Evolutionary conservation across 495 filamentous ascomycete species (phyloP).

Genomic region (Xylaria scruposa): DNA sequence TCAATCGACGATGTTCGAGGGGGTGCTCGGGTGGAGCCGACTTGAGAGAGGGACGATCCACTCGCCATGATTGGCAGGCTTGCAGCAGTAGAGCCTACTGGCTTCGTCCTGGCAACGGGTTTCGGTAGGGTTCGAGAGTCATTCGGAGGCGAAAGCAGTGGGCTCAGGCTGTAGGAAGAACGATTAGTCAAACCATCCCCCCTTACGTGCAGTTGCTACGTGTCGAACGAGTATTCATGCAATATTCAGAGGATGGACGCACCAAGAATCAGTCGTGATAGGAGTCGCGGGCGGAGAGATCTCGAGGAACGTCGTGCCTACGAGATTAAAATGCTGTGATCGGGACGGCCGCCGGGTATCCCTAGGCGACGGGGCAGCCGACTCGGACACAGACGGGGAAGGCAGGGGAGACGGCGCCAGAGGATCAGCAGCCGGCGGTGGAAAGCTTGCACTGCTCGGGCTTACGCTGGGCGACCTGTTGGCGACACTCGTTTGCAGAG

Average conservation of each 20-base stretch:
- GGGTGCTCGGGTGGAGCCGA: slow-evolving; percentile 37
- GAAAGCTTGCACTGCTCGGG: slow-evolving; percentile 46
- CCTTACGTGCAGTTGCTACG: not conserved
- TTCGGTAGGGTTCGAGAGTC: slow-evolving; percentile 49
- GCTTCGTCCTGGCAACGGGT: slow-evolving; percentile 43
- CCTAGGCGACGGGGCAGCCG: slow-evolving; percentile 8
- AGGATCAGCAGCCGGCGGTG: slow-evolving; percentile 37
- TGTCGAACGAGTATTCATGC: slow-evolving; percentile 11
- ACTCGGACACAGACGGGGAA: slow-evolving; percentile 15
- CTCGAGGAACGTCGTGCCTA: slow-evolving; percentile 26
- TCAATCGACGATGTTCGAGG: slow-evolving; percentile 93
- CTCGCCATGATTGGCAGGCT: slow-evolving; percentile 39
- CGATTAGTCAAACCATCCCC: slow-evolving; percentile 34
- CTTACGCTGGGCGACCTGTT: slow-evolving; percentile 50
- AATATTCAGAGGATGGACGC: slow-evolving; percentile 37
- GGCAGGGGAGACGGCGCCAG: slow-evolving; percentile 37
- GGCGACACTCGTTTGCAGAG: slow-evolving; percentile 48
- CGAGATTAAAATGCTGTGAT: slow-evolving; percentile 4
- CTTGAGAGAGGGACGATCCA: slow-evolving; percentile 30
- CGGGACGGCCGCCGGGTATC: slow-evolving; percentile 14
- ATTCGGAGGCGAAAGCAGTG: slow-evolving; percentile 48
- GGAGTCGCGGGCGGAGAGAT: slow-evolving; percentile 24
- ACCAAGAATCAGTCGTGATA: slow-evolving; percentile 35
- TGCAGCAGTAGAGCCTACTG: slow-evolving; percentile 43
- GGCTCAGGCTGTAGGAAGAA: slow-evolving; percentile 39